Evolutionary conservation across 148 eudicot species (phyloP).

Genomic region (Suaeda aralocaspica): DNA sequence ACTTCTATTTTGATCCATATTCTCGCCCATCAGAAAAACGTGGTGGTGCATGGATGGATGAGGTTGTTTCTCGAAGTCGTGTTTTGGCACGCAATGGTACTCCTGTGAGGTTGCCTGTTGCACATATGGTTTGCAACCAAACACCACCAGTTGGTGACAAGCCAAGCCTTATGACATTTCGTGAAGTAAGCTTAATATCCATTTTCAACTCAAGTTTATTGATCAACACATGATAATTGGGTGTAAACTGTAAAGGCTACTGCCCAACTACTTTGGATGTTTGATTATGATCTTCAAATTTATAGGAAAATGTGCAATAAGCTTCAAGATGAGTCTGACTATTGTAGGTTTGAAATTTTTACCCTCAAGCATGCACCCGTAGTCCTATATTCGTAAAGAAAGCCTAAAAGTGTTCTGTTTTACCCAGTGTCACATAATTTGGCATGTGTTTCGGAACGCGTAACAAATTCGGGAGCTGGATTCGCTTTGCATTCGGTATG

Average conservation of each 20-base stretch:
- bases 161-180: constrained; percentile 98
- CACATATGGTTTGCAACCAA: constrained; percentile 98
- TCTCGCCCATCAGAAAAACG: constrained; percentile 96
- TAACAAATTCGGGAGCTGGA: too few species aligned
- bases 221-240: background rate
- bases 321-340: background rate
- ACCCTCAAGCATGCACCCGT: background rate
- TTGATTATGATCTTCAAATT: background rate
- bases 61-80: constrained; percentile 87
- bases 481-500: too few species aligned
- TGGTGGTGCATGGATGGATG: constrained; percentile 99
- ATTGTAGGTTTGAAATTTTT: background rate
- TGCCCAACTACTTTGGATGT: background rate
- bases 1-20: constrained; percentile 97
- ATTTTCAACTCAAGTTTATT: background rate
- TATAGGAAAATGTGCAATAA: background rate
- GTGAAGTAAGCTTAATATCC: constrained; percentile 58
- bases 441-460: too few species aligned
- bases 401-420: too few species aligned
- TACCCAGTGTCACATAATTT: too few species aligned
- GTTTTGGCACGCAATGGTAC: constrained; percentile 64
- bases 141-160: constrained; percentile 95
- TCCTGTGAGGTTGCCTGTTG: constrained; percentile 90
- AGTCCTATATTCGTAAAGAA: too few species aligned
- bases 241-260: background rate